A percentile compares a stretch with the other conserved stretches of the same genome.
These are phyloP conservation scores for Tuber indicum DNA, from an alignment of 495 filamentous ascomycete species.

Conservation along the genomic window DNA sequence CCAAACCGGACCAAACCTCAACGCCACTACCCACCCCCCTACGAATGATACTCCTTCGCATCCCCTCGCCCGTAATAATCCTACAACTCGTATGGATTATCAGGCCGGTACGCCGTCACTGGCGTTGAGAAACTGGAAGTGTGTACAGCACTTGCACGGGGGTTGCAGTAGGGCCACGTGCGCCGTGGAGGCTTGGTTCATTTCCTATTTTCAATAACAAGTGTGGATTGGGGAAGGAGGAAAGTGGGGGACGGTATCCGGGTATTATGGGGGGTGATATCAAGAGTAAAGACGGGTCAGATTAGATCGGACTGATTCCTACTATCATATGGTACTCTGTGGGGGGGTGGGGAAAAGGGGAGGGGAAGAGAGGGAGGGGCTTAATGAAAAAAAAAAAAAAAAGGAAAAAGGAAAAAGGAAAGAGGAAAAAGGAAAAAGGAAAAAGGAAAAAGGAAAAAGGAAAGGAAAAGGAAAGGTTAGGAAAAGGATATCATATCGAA, in stretches of 20 bases:
- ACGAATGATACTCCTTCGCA: neutral
- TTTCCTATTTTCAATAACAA: neutral
- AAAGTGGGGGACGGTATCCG: neutral
- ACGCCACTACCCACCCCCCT: neutral
- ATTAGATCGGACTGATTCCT: neutral
- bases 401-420: no score
- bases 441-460: no score
- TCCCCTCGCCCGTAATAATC: neutral
- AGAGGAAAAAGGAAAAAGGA: neutral
- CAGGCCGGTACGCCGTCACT: neutral
- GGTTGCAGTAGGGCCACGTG: neutral
- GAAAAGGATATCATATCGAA: constrained; percentile 1
- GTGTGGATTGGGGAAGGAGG: neutral
- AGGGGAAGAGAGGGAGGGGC: neutral
- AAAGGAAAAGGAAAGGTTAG: constrained; percentile 15
- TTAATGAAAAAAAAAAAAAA: neutral
- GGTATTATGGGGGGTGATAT: neutral
- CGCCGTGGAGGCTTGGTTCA: neutral
- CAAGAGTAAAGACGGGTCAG: neutral
- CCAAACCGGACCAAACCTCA: neutral
- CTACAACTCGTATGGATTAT: neutral
- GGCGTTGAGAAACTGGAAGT: neutral
- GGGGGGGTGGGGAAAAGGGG: neutral
- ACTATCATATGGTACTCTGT: neutral
- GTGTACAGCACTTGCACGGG: neutral